Evolutionary conservation across 257 asterid genomes (phyloP).

Genomic region (Nemophila menziesii): DNA sequence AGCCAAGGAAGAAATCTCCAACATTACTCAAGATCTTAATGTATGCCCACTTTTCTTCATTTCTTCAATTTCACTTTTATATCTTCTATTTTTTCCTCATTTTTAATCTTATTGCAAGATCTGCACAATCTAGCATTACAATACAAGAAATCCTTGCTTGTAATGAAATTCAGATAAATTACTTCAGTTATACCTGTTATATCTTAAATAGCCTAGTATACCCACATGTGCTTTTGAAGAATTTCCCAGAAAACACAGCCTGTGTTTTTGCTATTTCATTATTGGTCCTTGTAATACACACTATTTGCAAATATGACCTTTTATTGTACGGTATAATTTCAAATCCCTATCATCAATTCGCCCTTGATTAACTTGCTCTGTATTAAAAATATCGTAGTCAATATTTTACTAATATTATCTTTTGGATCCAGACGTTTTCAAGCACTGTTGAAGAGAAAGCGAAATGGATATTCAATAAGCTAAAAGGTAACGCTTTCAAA

Average conservation of each 20-base stretch:
- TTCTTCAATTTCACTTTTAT: not conserved
- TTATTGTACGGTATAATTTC: too few species aligned
- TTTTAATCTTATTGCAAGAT: not conserved
- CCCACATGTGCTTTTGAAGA: too few species aligned
- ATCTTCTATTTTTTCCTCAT: not conserved
- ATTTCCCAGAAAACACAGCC: not conserved
- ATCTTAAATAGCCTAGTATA: too few species aligned
- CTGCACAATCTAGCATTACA: not conserved
- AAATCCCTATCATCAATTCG: too few species aligned
- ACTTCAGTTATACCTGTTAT: too few species aligned
- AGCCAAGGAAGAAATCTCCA: slow-evolving; percentile 89
- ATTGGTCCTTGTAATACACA: not conserved
- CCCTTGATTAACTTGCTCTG: too few species aligned
- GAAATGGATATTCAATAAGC: slow-evolving; percentile 93
- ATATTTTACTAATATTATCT: not conserved
- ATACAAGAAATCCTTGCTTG: too few species aligned
- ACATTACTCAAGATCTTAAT: slow-evolving; percentile 73
- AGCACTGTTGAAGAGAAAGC: slow-evolving; percentile 93
- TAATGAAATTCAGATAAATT: too few species aligned
- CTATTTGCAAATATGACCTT: not conserved
- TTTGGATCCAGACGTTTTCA: slow-evolving; percentile 49
- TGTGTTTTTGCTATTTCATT: not conserved
- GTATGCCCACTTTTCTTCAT: slow-evolving; percentile 22
- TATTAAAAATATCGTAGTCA: too few species aligned
- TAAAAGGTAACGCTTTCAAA: slow-evolving; percentile 47